These are phyloP conservation scores for Linaria vulgaris DNA, from an alignment of 257 asterid species.

Conservation along the genomic window DNA sequence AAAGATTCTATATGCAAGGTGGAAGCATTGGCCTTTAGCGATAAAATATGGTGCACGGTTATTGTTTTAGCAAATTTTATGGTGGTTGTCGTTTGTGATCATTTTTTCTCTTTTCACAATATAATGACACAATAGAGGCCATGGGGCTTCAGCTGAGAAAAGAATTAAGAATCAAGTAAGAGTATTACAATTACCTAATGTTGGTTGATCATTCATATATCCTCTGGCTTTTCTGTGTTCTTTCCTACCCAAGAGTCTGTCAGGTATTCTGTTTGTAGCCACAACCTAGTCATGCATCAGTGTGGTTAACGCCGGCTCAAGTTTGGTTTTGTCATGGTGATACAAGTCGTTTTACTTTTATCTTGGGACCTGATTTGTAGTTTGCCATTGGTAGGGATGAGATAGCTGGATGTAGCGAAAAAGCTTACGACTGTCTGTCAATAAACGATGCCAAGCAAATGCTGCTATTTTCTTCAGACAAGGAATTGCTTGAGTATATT, in stretches of 20 bases:
- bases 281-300: too few relatives aligned
- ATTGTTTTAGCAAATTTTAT: background rate
- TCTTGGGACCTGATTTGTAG: too few relatives aligned
- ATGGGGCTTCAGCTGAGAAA: background rate
- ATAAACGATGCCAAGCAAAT: constrained; percentile 60
- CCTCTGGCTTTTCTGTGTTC: background rate
- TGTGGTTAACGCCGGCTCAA: too few relatives aligned
- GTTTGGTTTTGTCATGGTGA: too few relatives aligned
- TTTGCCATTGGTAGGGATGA: constrained; percentile 62
- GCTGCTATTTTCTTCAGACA: constrained; percentile 71
- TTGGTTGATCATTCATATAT: background rate
- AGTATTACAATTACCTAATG: background rate
- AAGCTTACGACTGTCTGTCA: constrained; percentile 84
- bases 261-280: too few relatives aligned
- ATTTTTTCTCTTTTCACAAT: background rate
- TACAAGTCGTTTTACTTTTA: too few relatives aligned
- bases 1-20: too few relatives aligned
- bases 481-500: constrained; percentile 59
- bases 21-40: too few relatives aligned
- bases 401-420: constrained; percentile 96
- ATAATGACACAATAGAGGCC: background rate
- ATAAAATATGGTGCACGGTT: background rate
- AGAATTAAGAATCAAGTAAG: background rate
- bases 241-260: too few relatives aligned
- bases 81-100: background rate